A percentile compares a stretch with the other conserved stretches of the same genome.
Evolutionary conservation across 2,329 filamentous ascomycete species (phyloP).

Genomic region (Rhinocladiella mackenziei): DNA sequence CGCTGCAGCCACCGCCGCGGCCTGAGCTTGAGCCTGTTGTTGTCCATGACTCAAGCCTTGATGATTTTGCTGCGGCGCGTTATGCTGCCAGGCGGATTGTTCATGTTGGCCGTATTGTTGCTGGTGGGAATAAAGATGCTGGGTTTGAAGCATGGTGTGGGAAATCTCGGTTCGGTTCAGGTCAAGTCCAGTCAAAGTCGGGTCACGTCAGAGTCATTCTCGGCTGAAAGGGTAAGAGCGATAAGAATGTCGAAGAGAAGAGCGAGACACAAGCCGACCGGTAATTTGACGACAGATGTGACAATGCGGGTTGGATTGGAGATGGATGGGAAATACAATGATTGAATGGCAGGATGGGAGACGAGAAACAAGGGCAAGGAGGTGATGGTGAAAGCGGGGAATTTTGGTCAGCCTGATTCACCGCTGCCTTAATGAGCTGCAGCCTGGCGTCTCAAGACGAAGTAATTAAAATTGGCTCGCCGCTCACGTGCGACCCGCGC

Average conservation of each 20-base stretch:
- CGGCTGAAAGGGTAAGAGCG: slow-evolving; percentile 9
- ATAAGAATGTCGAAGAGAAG: slow-evolving; percentile 2
- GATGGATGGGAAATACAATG: slow-evolving; percentile 8
- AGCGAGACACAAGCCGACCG: slow-evolving; percentile 1
- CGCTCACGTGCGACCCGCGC: too few species aligned
- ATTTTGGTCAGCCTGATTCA: too few species aligned
- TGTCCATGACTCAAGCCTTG: slow-evolving; percentile 36
- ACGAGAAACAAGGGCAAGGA: slow-evolving; percentile 7
- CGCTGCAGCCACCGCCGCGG: slow-evolving; percentile 44
- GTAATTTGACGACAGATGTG: slow-evolving; percentile 1
- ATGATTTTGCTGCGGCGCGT: slow-evolving; percentile 37
- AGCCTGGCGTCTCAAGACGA: too few species aligned
- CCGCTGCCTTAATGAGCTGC: too few species aligned
- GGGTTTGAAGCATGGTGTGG: slow-evolving; percentile 45
- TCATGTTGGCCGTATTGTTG: slow-evolving; percentile 50
- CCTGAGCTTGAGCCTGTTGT: slow-evolving; percentile 36
- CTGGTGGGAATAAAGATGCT: slow-evolving; percentile 60
- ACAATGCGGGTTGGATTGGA: slow-evolving; percentile 4
- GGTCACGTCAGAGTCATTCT: slow-evolving; percentile 24
- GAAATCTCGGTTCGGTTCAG: neutral
- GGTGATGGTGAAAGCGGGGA: slow-evolving; percentile 13
- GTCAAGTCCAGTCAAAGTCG: too few species aligned
- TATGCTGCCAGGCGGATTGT: slow-evolving; percentile 45
- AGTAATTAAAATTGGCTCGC: too few species aligned
- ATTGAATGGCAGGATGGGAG: slow-evolving; percentile 5